Conservation (phyloP, 2,329 filamentous ascomycete genomes). For the Colletotrichum neosansevieriae region DNA sequence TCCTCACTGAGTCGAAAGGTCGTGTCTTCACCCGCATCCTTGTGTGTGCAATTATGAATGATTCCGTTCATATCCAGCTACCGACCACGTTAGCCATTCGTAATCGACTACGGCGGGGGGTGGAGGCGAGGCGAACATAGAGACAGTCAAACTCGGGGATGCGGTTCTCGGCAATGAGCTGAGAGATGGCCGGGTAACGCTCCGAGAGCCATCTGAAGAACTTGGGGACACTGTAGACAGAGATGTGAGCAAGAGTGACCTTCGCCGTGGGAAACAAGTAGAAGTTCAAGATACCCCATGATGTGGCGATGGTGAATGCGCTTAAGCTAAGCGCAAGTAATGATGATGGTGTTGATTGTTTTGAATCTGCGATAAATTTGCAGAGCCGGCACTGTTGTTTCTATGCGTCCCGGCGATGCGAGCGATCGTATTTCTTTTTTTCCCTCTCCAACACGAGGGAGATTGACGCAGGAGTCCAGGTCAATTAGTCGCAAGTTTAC, state of each 20-base stretch:
- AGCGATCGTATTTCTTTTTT: slow-evolving; percentile 5
- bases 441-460: slow-evolving; percentile 33
- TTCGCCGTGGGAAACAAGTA: not conserved
- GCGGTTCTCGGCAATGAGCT: slow-evolving; percentile 97
- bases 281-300: slow-evolving; percentile 47
- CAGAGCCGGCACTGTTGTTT: slow-evolving; percentile 5
- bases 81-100: slow-evolving; percentile 50
- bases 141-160: slow-evolving; percentile 99
- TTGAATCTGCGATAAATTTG: slow-evolving; percentile 3
- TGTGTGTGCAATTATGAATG: slow-evolving; percentile 99
- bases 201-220: slow-evolving; percentile 99
- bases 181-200: slow-evolving; percentile 97
- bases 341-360: slow-evolving; percentile 11
- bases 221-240: slow-evolving; percentile 73
- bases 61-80: slow-evolving; percentile 98
- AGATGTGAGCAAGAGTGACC: slow-evolving; percentile 23
- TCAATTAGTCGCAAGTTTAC: slow-evolving; percentile 35
- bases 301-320: slow-evolving; percentile 39
- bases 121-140: slow-evolving; percentile 69
- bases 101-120: slow-evolving; percentile 44
- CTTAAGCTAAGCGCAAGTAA: slow-evolving; percentile 29
- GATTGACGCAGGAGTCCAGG: slow-evolving; percentile 34
- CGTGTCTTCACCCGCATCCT: slow-evolving; percentile 86
- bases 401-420: slow-evolving; percentile 14
- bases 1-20: slow-evolving; percentile 95